Percentiles rank a stretch among this genome's conserved stretches.
Evolutionary conservation across 148 eudicot species (phyloP).

Genomic region (Vaccinium myrtillus): DNA sequence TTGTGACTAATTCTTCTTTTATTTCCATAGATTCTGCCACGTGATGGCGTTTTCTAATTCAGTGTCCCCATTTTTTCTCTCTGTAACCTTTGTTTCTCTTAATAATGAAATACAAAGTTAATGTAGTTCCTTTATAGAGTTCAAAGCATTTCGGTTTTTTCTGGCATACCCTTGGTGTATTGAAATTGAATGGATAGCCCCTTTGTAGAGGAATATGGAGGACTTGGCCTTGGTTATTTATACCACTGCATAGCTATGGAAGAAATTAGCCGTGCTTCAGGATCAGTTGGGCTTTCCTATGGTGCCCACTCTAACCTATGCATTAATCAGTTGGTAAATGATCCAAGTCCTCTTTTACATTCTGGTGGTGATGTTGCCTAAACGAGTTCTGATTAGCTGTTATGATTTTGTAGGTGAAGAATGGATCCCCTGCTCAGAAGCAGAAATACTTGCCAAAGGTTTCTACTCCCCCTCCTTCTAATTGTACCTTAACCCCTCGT

Average conservation of each 20-base stretch:
- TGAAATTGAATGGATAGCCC: conserved; percentile 10
- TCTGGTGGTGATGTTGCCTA: neutral
- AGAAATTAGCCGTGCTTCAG: conserved; percentile 98
- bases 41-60: neutral
- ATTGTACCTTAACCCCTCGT: neutral
- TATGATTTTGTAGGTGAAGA: conserved; percentile 66
- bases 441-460: conserved; percentile 95
- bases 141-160: neutral
- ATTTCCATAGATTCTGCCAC: neutral
- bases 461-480: neutral
- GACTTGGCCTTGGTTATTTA: conserved; percentile 95
- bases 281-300: conserved; percentile 90
- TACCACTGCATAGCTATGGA: conserved; percentile 99
- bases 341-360: conserved; percentile 3
- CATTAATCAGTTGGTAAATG: conserved; percentile 87
- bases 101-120: neutral
- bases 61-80: neutral
- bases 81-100: neutral
- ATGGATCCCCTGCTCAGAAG: conserved; percentile 84
- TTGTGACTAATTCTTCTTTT: neutral
- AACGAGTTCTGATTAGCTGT: conserved; percentile 6
- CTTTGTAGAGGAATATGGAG: conserved; percentile 92
- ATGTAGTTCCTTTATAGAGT: neutral
- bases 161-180: neutral
- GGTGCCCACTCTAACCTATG: conserved; percentile 98